Evolutionary conservation across 1,284 basidiomycete genomes (phyloP).

Genomic region (Lignosus rhinocerotis): DNA sequence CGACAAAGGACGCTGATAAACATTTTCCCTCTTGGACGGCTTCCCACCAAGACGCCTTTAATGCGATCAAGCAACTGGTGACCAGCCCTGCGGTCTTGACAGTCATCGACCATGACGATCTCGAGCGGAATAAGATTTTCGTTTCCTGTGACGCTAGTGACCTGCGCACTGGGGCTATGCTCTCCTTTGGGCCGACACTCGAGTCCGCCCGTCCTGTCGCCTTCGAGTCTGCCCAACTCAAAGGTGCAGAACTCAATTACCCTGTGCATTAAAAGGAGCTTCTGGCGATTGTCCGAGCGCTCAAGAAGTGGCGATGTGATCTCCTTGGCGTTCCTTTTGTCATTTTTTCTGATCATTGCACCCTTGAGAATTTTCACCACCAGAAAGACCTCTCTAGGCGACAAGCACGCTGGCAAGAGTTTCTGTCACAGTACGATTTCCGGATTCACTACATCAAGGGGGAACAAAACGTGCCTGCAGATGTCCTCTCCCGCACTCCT

Average conservation of each 20-base stretch:
- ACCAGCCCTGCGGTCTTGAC: neutral
- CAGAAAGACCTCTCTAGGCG: constrained; percentile 37
- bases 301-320: constrained; percentile 35
- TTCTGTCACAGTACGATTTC: constrained; percentile 37
- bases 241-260: constrained; percentile 28
- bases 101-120: neutral
- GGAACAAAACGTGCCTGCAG: constrained; percentile 29
- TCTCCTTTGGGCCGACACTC: constrained; percentile 20
- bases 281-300: constrained; percentile 22
- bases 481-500: neutral
- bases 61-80: constrained; percentile 38
- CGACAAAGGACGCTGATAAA: neutral
- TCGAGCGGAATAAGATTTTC: constrained; percentile 20
- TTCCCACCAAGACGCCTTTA: constrained; percentile 37
- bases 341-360: constrained; percentile 42
- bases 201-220: constrained; percentile 4
- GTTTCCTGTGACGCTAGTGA: constrained; percentile 30
- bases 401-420: constrained; percentile 40
- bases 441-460: constrained; percentile 38
- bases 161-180: constrained; percentile 24
- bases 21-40: neutral
- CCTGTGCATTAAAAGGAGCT: constrained; percentile 31
- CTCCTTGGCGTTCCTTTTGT: constrained; percentile 35
- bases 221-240: constrained; percentile 22
- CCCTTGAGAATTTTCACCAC: constrained; percentile 37